These are phyloP conservation scores for Pichia rugopelliculosa DNA, from an alignment of 805 yeast species.

Conservation along the genomic window DNA sequence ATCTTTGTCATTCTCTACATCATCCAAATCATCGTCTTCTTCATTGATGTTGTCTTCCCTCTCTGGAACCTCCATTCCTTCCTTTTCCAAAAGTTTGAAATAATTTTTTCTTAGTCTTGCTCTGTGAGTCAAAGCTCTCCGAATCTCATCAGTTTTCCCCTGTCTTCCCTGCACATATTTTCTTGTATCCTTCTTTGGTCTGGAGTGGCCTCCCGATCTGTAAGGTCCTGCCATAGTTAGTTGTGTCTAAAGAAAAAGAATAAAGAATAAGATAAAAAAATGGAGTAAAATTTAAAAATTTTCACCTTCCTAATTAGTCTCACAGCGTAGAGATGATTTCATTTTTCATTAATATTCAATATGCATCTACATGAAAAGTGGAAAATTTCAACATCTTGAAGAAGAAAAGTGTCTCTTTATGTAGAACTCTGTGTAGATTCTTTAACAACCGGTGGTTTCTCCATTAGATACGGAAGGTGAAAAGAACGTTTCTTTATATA, in stretches of 20 bases:
- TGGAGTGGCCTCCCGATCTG: background rate
- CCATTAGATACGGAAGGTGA: background rate
- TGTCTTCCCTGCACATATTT: constrained; percentile 23
- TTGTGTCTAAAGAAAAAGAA: background rate
- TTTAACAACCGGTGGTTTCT: background rate
- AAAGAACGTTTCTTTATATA: no score
- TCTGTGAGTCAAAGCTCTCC: constrained; percentile 66
- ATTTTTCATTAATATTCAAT: background rate
- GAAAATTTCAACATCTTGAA: background rate
- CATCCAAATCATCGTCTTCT: constrained; percentile 12
- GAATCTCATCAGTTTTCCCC: constrained; percentile 52
- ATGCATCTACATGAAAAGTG: background rate
- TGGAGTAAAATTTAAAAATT: background rate
- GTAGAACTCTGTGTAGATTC: no score
- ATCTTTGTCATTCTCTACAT: constrained; percentile 9
- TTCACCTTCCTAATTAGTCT: background rate
- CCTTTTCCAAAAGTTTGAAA: constrained; percentile 68
- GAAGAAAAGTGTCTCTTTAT: no score
- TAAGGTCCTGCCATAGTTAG: background rate
- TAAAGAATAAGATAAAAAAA: background rate
- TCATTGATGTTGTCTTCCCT: constrained; percentile 12
- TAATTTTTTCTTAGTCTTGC: constrained; percentile 77
- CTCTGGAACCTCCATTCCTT: constrained; percentile 53
- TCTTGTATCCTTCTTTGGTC: constrained; percentile 10
- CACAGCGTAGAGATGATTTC: background rate